Percentiles rank a stretch among this genome's conserved stretches.
Evolutionary conservation across 805 yeast genomes (phyloP).

Genomic region (Allodekkera sacchari): DNA sequence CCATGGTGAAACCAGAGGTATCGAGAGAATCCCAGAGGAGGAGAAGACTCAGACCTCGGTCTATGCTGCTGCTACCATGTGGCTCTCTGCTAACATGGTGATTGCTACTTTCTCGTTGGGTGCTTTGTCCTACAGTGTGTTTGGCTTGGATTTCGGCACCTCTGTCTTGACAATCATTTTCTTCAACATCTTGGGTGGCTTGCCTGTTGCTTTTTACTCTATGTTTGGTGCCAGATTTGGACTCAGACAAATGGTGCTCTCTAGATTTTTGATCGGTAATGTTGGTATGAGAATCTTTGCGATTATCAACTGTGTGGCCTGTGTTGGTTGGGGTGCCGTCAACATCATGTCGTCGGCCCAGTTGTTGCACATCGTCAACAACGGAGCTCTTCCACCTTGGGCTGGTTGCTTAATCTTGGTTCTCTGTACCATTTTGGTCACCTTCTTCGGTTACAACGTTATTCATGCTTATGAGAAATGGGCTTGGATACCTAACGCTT

Average conservation of each 20-base stretch:
- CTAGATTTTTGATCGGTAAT: conserved; percentile 74
- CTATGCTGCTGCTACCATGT: conserved; percentile 73
- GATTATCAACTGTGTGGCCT: conserved; percentile 68
- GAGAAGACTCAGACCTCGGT: conserved; percentile 63
- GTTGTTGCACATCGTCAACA: conserved; percentile 67
- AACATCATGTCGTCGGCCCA: conserved; percentile 88
- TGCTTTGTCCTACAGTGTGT: conserved; percentile 52
- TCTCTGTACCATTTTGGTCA: conserved; percentile 56
- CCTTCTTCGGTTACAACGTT: conserved; percentile 80
- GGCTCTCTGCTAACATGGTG: conserved; percentile 86
- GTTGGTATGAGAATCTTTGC: conserved; percentile 69
- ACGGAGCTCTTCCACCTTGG: conserved; percentile 68
- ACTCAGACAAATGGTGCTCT: conserved; percentile 76
- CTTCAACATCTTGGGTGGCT: conserved; percentile 63
- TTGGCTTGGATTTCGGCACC: conserved; percentile 67
- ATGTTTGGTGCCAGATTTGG: conserved; percentile 79
- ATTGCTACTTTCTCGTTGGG: conserved; percentile 82
- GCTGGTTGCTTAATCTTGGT: conserved; percentile 78
- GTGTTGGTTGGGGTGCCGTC: conserved; percentile 94
- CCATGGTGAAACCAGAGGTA: conserved; percentile 60
- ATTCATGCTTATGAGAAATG: conserved; percentile 79
- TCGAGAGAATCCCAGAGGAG: conserved; percentile 72
- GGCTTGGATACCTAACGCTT: conserved; percentile 79
- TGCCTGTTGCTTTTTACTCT: conserved; percentile 78
- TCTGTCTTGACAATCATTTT: conserved; percentile 58